Base-by-base conservation (phyloP, 2,329 filamentous ascomycete species). In the Alternaria sp. region DNA sequence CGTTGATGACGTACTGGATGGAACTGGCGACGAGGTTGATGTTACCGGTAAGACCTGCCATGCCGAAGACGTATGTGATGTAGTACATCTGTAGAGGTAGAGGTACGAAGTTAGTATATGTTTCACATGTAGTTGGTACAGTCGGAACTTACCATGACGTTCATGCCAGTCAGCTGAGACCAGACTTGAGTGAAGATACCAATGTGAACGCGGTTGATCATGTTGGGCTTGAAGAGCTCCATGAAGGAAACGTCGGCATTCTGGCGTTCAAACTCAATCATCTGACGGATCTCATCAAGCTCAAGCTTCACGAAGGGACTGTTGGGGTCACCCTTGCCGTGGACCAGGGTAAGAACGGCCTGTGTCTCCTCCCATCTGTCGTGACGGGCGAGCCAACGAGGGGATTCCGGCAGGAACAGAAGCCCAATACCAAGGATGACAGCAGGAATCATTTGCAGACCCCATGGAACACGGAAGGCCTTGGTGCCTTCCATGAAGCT, bases 1-100 rank as follows among this genome's bases (percentile, higher is more conserved):
- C 92, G 77, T 94, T 94, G 83, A 95, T 92, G 71, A 94, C 85
- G 76, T 92, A 92, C 59, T 92, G 88, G 66, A 92, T 92, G 10
- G 87, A 88, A 5, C 88, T 90, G 8, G 90, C 86, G 47, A 92
- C 79, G 9, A 93, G 84, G 41, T 88, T 86, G 57, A 84, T 85
- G 69, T 87, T 83, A 4, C 85, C 85, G 2, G 79, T 81, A n/a
- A 90, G 82, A 10, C 90, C 90, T 15, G 90, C 89, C 90, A 93
- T 93, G 11, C 84, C 84, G 77, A 92, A 92, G 62, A 92, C 86
- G 67, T 91, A 92, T 5, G 79, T 81, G 28, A 84, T 73, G 47
- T 74, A 66, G 55, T 69, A 50, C 4, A 49, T 33, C 30, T 37
- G 33, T 15, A 9, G 45, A 26, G 5, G 3, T 12, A 3, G 21